A percentile compares a stretch with the other conserved stretches of the same genome.
phyloP scores from a whole-genome alignment of 202 grass and related monocot genomes.

The Setaria italica region DNA sequence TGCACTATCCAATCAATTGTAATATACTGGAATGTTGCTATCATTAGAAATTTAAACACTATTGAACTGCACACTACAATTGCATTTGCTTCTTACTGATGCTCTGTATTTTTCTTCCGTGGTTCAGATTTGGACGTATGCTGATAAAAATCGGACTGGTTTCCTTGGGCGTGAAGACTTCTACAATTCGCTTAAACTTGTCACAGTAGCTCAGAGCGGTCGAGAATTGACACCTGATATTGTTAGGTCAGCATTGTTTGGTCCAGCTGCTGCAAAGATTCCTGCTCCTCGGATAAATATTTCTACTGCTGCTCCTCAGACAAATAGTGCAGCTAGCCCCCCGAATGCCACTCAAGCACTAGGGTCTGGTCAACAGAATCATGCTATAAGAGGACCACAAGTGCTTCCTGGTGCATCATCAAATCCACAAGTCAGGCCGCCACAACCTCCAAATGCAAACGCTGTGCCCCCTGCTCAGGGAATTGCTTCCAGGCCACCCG shows the following conservation, averaged over 20 bases:
- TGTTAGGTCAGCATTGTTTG: constrained; percentile 81
- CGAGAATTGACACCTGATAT: constrained; percentile 83
- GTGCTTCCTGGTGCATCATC: constrained; percentile 22
- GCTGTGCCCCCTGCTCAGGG: constrained; percentile 45
- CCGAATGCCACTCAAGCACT: constrained; percentile 47
- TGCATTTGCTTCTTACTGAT: constrained; percentile 33
- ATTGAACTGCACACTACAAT: background rate
- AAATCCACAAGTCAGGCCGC: constrained; percentile 56
- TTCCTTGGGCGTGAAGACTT: constrained; percentile 93
- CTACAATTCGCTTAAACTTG: constrained; percentile 81
- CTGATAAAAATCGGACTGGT: constrained; percentile 87
- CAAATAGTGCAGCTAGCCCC: constrained; percentile 36
- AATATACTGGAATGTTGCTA: background rate
- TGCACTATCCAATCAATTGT: background rate
- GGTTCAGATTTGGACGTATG: constrained; percentile 83
- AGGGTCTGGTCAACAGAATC: constrained; percentile 62
- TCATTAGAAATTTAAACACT: background rate
- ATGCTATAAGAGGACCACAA: constrained; percentile 51
- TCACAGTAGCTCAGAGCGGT: constrained; percentile 89
- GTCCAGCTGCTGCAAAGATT: constrained; percentile 86
- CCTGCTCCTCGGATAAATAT: constrained; percentile 83
- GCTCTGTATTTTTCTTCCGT: constrained; percentile 30
- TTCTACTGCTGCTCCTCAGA: constrained; percentile 46
- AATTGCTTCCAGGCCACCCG: constrained; percentile 54
- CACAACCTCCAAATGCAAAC: constrained; percentile 59